Conservation (phyloP, 1,284 basidiomycete species). For the Naganishia sp. region DNA sequence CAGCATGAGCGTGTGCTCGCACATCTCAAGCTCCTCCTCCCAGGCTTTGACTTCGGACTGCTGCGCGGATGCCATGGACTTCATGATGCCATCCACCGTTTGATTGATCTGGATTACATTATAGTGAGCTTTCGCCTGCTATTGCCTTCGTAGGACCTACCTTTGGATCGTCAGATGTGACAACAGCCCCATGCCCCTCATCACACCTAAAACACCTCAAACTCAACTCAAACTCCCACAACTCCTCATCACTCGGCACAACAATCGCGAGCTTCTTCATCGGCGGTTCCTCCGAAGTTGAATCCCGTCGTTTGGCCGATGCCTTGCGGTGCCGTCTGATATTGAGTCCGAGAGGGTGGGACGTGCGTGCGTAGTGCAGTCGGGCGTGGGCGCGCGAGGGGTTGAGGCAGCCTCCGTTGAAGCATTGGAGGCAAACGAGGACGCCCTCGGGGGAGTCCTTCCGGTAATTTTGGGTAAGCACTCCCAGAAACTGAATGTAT, state of each 20-base stretch:
- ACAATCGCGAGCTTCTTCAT: conserved; percentile 86
- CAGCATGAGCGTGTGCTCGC: conserved; percentile 81
- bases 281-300: conserved; percentile 65
- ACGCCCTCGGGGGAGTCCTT: conserved; percentile 75
- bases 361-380: conserved; percentile 69
- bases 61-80: conserved; percentile 80
- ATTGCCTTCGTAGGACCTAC: conserved; percentile 37
- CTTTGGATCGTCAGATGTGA: conserved; percentile 57
- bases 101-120: conserved; percentile 55
- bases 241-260: conserved; percentile 83
- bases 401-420: conserved; percentile 81
- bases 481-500: conserved; percentile 4
- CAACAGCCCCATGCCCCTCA: conserved; percentile 56
- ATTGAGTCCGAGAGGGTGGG: conserved; percentile 78
- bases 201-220: conserved; percentile 76
- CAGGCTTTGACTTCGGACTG: conserved; percentile 95
- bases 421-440: conserved; percentile 88
- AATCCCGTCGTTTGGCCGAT: conserved; percentile 62
- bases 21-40: conserved; percentile 89
- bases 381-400: conserved; percentile 65
- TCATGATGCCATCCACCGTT: conserved; percentile 73
- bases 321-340: conserved; percentile 72
- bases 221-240: conserved; percentile 69
- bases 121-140: neutral
- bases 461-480: conserved; percentile 3